Percentiles rank a stretch among this genome's conserved stretches.
Evolutionary conservation across 208 protist genomes (phyloP).

Genomic region (Trypanosoma scelopori): DNA sequence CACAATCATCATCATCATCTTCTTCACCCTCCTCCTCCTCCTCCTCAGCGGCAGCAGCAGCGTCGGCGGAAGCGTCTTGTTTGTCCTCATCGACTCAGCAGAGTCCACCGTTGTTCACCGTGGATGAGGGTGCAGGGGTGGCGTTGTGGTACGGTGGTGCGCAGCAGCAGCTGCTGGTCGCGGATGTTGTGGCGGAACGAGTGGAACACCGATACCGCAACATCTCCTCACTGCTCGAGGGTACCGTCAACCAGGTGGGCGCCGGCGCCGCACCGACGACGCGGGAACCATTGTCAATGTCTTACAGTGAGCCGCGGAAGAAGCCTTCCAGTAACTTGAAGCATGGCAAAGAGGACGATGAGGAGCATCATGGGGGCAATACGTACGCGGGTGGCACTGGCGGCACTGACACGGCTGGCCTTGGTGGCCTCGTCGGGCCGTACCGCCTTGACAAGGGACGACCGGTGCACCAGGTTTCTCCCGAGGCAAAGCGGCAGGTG

Average conservation of each 20-base stretch:
- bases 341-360: constrained; percentile 89
- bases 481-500: constrained; percentile 87
- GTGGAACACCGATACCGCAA: constrained; percentile 61
- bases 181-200: constrained; percentile 51
- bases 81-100: neutral
- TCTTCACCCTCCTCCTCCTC: too few relatives aligned
- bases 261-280: constrained; percentile 25
- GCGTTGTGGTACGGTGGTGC: constrained; percentile 32
- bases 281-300: constrained; percentile 63
- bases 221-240: constrained; percentile 54
- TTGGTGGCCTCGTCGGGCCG: constrained; percentile 85
- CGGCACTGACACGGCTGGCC: constrained; percentile 82
- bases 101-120: constrained; percentile 5
- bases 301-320: constrained; percentile 70
- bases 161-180: constrained; percentile 38
- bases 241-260: constrained; percentile 41
- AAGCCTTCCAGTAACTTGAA: constrained; percentile 79
- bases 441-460: constrained; percentile 90
- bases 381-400: constrained; percentile 91
- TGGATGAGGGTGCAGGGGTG: constrained; percentile 21
- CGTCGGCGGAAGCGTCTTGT: neutral
- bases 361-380: constrained; percentile 92
- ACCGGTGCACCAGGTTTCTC: constrained; percentile 83
- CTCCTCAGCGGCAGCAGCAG: too few relatives aligned
- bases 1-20: constrained; percentile 1